Conservation (phyloP, 2,329 filamentous ascomycete species). For the Claviceps monticola region DNA sequence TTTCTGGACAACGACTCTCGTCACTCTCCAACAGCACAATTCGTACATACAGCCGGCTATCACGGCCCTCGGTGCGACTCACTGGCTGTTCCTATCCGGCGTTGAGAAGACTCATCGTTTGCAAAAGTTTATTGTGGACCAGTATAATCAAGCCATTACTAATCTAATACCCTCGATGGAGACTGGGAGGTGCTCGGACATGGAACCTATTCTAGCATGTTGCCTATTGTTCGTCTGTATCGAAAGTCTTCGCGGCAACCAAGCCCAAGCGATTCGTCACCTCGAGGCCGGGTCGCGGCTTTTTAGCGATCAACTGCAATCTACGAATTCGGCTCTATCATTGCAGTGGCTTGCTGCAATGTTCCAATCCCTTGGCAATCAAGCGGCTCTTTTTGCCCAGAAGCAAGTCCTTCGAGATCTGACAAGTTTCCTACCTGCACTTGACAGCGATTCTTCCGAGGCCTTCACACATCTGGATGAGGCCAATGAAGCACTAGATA, state of each 20-base stretch:
- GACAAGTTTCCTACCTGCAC: background rate
- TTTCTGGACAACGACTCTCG: slow-evolving; percentile 1
- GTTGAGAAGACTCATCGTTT: background rate
- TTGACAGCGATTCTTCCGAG: background rate
- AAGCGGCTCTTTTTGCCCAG: slow-evolving; percentile 1
- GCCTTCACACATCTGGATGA: background rate
- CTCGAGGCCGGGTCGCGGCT: slow-evolving; percentile 2
- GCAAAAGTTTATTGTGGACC: background rate
- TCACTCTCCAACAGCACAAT: background rate
- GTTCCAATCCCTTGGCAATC: slow-evolving; percentile 3
- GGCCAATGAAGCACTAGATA: slow-evolving; percentile 1
- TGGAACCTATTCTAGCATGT: slow-evolving; percentile 1
- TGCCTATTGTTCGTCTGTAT: slow-evolving; percentile 1
- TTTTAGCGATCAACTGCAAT: background rate
- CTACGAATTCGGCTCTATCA: background rate
- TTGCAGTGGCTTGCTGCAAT: slow-evolving; percentile 3
- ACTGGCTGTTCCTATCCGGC: slow-evolving; percentile 1
- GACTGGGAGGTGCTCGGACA: background rate
- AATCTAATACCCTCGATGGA: background rate
- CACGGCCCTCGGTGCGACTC: slow-evolving; percentile 1
- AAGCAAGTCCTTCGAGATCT: slow-evolving; percentile 1
- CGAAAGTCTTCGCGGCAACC: slow-evolving; percentile 3
- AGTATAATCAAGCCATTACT: slow-evolving; percentile 1
- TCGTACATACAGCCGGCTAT: slow-evolving; percentile 2
- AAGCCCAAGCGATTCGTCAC: slow-evolving; percentile 2